Evolutionary conservation across 148 eudicot genomes (phyloP), one percentile per base, ranked within the genome.

Genomic region (Cornus controversa): DNA sequence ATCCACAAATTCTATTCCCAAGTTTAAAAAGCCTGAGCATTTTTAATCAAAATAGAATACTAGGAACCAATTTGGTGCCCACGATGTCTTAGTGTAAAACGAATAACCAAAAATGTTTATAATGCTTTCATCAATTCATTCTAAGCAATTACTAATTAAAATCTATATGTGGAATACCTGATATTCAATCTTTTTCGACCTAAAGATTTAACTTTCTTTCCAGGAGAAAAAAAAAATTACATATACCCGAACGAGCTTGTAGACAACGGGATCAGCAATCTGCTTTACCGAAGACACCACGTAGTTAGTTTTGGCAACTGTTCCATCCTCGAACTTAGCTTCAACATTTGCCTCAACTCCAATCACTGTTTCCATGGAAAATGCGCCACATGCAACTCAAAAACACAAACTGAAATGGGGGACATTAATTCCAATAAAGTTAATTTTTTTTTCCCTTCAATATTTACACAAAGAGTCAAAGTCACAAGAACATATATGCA

Each of bases 191-290:
- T 5, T n/a, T 63, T 23, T 64, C 13, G 15, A 42, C 20, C 24
- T 75, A 64, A 64, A 42, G 3, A 8, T 22, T 9, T 23, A 65
- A 65, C 28, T 50, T 64, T 14, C 18, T 16, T 24, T 15, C 15
- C 66, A 9, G 45, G 7, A 40, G 8, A 75, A 42, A 11, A 64
- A 34, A 37, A 37, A 15, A 57, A 9, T 22, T 37, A 26, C 31
- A 67, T 70, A 79, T 83, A 93, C 97, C 92, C 93, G 87, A 81
- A 91, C 97, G 70, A 93, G 97, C 86, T 91, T 87, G 80, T 93
- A 93, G 45, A 93, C 92, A 67, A 93, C 87, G 53, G 97, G 94
- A 88, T 93, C 91, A 36, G 97, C 77, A 75, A 71, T 81, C 82
- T 80, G 80, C 80, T 82, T 82, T 71, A 72, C 74, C 15, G 86